phyloP scores from a whole-genome alignment of 2,329 filamentous ascomycete genomes.

The Xylariales sp. region DNA sequence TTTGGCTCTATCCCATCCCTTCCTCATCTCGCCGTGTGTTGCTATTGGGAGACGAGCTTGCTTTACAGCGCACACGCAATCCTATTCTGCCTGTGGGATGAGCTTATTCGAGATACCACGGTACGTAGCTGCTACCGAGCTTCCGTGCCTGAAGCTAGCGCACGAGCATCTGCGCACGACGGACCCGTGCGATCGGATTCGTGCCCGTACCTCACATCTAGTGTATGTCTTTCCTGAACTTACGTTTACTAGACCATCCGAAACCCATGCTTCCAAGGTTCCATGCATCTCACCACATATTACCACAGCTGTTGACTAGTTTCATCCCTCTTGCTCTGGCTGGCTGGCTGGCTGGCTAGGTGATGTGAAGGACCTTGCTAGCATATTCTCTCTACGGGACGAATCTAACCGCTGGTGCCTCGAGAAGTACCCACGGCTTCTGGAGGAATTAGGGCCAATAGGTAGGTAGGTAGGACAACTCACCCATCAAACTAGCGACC shows the following conservation, averaged over 20 bases:
- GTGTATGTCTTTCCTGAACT: not conserved
- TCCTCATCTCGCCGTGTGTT: conserved; percentile 4
- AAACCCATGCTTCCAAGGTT: not conserved
- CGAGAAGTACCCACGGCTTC: conserved; percentile 3
- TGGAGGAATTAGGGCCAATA: conserved; percentile 14
- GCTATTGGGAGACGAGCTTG: conserved; percentile 23
- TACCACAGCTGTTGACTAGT: not conserved
- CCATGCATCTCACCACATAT: conserved; percentile 8
- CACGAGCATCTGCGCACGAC: conserved; percentile 27
- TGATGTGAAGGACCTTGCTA: conserved; percentile 2
- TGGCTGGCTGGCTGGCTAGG: not conserved
- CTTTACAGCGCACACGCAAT: conserved; percentile 20
- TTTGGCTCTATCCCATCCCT: not conserved
- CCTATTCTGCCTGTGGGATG: conserved; percentile 5
- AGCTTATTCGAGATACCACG: conserved; percentile 16
- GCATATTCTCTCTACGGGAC: not conserved
- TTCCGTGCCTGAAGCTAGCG: conserved; percentile 28
- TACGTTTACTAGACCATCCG: not conserved
- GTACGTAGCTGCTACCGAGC: conserved; percentile 19
- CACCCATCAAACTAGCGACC: conserved; percentile 1
- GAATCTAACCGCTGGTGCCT: conserved; percentile 1
- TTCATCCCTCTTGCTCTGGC: not conserved
- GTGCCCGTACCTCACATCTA: conserved; percentile 15
- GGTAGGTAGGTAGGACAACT: not conserved
- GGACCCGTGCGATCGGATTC: conserved; percentile 29